Percentiles rank a stretch among this genome's conserved stretches.
Evolutionary conservation across 106 monocot genomes (phyloP).

Genomic region (Phalaenopsis aphrodite): DNA sequence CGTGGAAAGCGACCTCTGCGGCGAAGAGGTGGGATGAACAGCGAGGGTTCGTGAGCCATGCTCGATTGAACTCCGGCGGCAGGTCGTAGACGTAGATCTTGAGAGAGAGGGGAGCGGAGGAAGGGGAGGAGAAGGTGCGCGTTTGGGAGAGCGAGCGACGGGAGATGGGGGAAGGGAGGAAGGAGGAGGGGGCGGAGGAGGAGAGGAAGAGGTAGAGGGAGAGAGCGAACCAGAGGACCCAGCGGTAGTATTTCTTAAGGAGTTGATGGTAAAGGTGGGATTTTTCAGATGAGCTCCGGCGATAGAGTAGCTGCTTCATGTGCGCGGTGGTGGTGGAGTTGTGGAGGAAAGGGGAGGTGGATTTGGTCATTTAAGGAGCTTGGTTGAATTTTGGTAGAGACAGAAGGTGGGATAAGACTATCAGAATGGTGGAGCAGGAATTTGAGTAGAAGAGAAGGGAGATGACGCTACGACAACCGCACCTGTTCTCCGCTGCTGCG

Average conservation of each 20-base stretch:
- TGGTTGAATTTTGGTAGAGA: neutral
- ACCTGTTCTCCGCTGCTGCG: too few relatives aligned
- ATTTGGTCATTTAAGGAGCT: neutral
- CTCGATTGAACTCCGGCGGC: conserved; percentile 44
- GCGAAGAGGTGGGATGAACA: conserved; percentile 81
- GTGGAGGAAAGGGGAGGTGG: neutral
- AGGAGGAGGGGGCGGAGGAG: conserved; percentile 8
- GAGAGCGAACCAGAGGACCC: conserved; percentile 37
- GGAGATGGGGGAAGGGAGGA: conserved; percentile 24
- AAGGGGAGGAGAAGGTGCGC: conserved; percentile 8
- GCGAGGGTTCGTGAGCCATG: conserved; percentile 59
- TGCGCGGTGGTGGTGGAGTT: conserved; percentile 1
- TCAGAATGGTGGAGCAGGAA: conserved; percentile 8
- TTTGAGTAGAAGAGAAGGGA: conserved; percentile 18
- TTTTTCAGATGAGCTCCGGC: conserved; percentile 10
- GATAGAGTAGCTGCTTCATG: conserved; percentile 20
- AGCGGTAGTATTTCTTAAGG: conserved; percentile 34
- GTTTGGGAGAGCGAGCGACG: conserved; percentile 31
- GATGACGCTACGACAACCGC: neutral
- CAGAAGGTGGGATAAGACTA: conserved; percentile 6
- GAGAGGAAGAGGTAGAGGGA: conserved; percentile 45
- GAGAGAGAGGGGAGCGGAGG: conserved; percentile 12
- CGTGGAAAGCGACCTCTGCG: conserved; percentile 86
- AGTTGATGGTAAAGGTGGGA: conserved; percentile 4
- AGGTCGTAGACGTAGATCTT: conserved; percentile 84